Base-by-base conservation (phyloP, 2,329 filamentous ascomycete genomes). In the Pseudocercospora fuligena region DNA sequence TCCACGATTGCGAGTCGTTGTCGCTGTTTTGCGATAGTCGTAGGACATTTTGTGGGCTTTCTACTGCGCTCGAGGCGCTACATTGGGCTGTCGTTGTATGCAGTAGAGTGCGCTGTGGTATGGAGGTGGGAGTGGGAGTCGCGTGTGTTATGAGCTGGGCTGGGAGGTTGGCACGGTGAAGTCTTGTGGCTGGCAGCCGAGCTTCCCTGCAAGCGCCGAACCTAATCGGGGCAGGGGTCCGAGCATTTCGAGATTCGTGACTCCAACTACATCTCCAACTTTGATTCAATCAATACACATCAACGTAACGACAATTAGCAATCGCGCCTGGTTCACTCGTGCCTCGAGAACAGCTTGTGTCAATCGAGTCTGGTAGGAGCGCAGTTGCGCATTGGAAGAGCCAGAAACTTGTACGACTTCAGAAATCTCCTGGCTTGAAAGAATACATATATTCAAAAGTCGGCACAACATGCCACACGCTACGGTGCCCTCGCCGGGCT, bases 401-500 rank as follows among this genome's bases (percentile, higher is more conserved):
- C 31, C 31, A 33, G 31, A 33, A 33, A 33, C 11, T 33, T 12
- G 31, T 11, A 33, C 31, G 31, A 33, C 31, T 33, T 33, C 9
- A 33, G 31, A 14, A 12, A 33, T 33, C 31, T 12, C 31, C 31
- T 33, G 31, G 31, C 31, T 12, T 33, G 31, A 33, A 33, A 33
- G 31, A 36, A 16, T 36, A 36, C 33, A 36, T 36, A 36, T 36
- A 36, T 36, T 11, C 58, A 47, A 3, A 29, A 25, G 25, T 31
- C 14, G 7, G 36, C 19, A 16, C 23, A 70, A 62, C 33, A 93
- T 94, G 91, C 91, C 91, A 75, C 91, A 93, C 83, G 90, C 90
- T 67, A 86, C 89, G 27, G 89, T 91, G 82, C 89, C 91, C 73
- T 85, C 90, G 65, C 88, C 90, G 65, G 91, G 91, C 81, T 89